Evolutionary conservation across 106 monocot genomes (phyloP), one percentile per base, ranked within the genome.

Genomic region (Posidonia australis): DNA sequence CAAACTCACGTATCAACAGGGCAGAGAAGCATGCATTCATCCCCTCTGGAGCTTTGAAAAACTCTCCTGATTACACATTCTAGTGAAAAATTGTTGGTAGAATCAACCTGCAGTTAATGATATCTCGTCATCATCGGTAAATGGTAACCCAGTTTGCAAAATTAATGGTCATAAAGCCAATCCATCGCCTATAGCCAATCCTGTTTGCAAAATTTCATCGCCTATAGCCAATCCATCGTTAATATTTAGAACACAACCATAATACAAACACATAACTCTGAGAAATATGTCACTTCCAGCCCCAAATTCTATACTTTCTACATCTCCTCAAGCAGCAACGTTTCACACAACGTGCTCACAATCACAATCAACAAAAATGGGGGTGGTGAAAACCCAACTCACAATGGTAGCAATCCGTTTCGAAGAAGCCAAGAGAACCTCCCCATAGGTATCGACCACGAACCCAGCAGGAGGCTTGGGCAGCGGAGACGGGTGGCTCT

Each of bases 21-120:
- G 67, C 90, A 98, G 21, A 98, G 82, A 44, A 98, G 77, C 87
- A 98, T 81, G 84, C 96, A 98, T 43, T 98, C 86, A 60, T 90
- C 62, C 28, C 84, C 96, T 61, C 62, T 67, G 21, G 87, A 84
- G 61, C 90, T 98, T 72, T 72, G 69, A 25, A 98, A 90, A 1
- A 98, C 82, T 69, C 96, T 79, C 75, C 96, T 82, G 29, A 98
- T 98, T 46, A 90, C 77, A 60, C 96, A 98, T 51, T 98, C 96
- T 46, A 98, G 62, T 5, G 90, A 90, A 44, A 82, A 74, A 65
- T 85, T 90, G 55, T 85, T 98, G 53, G 79, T 70, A 44, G 80
- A 72, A 87, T 98, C 96, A 64, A 98, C 78, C 96, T 98, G 82
- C 54, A 76, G n/a, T 19, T 2, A 43, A 62, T 3, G 10, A 19